phyloP scores from a whole-genome alignment of 768 basidiomycete genomes.

The Mycena floridula region DNA sequence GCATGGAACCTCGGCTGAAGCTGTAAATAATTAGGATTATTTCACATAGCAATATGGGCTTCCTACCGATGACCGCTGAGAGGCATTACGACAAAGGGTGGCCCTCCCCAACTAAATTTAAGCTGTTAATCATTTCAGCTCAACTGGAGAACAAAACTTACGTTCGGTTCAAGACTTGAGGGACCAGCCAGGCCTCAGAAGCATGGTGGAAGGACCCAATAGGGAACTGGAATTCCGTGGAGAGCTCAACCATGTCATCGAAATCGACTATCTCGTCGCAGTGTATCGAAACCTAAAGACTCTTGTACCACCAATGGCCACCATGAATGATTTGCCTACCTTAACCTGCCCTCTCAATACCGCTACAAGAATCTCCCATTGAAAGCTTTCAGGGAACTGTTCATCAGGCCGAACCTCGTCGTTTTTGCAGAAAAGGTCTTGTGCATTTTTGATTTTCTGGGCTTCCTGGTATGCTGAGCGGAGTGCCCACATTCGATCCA shows the following conservation, averaged over 20 bases:
- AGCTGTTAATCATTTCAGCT: too few relatives aligned
- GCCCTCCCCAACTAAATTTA: slow-evolving; percentile 39
- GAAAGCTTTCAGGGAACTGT: slow-evolving; percentile 62
- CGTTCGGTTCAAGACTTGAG: slow-evolving; percentile 69
- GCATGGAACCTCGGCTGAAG: slow-evolving; percentile 55
- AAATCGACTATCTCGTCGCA: slow-evolving; percentile 74
- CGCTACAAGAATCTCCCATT: slow-evolving; percentile 78
- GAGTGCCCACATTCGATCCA: slow-evolving; percentile 77
- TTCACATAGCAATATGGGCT: too few relatives aligned
- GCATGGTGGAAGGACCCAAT: slow-evolving; percentile 84
- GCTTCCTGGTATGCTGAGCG: slow-evolving; percentile 79
- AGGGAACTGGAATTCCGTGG: slow-evolving; percentile 86
- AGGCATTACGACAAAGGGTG: slow-evolving; percentile 76
- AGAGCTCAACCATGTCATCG: slow-evolving; percentile 66
- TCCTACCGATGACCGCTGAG: slow-evolving; percentile 64
- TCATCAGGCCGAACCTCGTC: slow-evolving; percentile 39
- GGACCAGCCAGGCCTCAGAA: slow-evolving; percentile 87
- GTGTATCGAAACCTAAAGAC: slow-evolving; percentile 49
- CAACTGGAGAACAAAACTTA: slow-evolving; percentile 27
- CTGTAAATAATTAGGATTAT: slow-evolving; percentile 2
- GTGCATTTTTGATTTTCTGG: slow-evolving; percentile 55
- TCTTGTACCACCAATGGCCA: slow-evolving; percentile 1
- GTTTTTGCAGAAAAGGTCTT: slow-evolving; percentile 66
- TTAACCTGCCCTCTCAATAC: slow-evolving; percentile 85
- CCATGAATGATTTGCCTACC: slow-evolving; percentile 29